These are phyloP conservation scores for Cladochytrium tenue DNA, from an alignment of 371 early-diverging fungal species.

Conservation along the genomic window DNA sequence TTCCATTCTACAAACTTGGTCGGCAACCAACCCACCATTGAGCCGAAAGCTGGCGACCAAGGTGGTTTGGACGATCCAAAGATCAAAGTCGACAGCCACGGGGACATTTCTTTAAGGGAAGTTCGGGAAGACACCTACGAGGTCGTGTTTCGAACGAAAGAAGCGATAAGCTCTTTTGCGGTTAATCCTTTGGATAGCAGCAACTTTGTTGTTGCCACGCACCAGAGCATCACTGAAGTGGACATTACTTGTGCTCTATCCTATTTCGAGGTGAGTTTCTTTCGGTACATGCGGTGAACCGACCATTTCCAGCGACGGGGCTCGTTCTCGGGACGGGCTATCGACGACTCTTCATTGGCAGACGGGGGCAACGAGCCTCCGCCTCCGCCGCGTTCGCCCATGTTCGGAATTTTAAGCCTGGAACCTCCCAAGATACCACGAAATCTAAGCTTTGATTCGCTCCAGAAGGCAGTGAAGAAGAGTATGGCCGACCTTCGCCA, in stretches of 20 bases:
- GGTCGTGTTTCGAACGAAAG: conserved; percentile 27
- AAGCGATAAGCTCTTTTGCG: conserved; percentile 37
- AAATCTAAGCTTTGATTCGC: conserved; percentile 45
- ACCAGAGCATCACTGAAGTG: conserved; percentile 44
- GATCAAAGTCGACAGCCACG: background rate
- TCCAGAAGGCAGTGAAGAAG: conserved; percentile 41
- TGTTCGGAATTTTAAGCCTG: too few relatives aligned
- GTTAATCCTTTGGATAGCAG: conserved; percentile 46
- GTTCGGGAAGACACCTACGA: conserved; percentile 25
- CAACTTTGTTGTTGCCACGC: conserved; percentile 44
- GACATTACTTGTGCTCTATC: conserved; percentile 32
- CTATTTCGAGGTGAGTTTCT: conserved; percentile 27
- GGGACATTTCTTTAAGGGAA: too few relatives aligned
- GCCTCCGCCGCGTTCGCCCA: too few relatives aligned
- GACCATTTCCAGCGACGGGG: conserved; percentile 11
- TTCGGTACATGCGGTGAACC: background rate
- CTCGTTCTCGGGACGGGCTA: conserved; percentile 21
- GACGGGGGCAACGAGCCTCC: conserved; percentile 6
- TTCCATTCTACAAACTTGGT: too few relatives aligned
- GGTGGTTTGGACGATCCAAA: background rate
- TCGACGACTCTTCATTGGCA: conserved; percentile 25
- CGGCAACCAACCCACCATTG: background rate
- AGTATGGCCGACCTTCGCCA: conserved; percentile 31
- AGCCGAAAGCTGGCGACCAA: background rate
- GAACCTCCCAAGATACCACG: conserved; percentile 12